These are phyloP conservation scores for Hymenoscyphus scutula DNA, from an alignment of 2,329 filamentous ascomycete species.

Conservation along the genomic window DNA sequence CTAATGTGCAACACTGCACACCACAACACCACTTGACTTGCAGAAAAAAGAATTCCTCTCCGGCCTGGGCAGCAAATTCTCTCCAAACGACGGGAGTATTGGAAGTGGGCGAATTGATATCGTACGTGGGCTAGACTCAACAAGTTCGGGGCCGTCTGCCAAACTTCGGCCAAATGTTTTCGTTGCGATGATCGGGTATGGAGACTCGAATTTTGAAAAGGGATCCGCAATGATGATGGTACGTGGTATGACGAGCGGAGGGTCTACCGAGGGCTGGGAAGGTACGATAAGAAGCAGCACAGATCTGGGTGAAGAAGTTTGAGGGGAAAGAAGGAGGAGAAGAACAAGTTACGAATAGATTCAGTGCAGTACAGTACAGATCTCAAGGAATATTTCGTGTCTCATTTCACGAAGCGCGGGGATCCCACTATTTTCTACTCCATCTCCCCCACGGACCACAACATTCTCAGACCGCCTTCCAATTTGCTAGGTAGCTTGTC, in stretches of 20 bases:
- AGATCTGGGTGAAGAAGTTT: background rate
- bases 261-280: background rate
- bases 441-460: background rate
- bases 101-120: background rate
- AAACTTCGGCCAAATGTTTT: background rate
- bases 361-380: too few relatives aligned
- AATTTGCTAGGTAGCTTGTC: slow-evolving; percentile 3
- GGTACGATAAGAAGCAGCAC: background rate
- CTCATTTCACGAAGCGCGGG: slow-evolving; percentile 1
- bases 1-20: too few relatives aligned
- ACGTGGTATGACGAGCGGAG: background rate
- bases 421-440: background rate
- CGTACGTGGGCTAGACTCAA: background rate
- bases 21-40: too few relatives aligned
- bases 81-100: background rate
- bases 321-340: background rate
- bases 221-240: background rate
- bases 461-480: background rate
- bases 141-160: background rate
- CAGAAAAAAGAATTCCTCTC: too few relatives aligned
- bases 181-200: background rate
- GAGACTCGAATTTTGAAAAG: background rate
- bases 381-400: background rate
- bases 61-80: background rate
- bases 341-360: background rate